Conservation (phyloP, 768 basidiomycete genomes). For the Pisolithus orientalis region DNA sequence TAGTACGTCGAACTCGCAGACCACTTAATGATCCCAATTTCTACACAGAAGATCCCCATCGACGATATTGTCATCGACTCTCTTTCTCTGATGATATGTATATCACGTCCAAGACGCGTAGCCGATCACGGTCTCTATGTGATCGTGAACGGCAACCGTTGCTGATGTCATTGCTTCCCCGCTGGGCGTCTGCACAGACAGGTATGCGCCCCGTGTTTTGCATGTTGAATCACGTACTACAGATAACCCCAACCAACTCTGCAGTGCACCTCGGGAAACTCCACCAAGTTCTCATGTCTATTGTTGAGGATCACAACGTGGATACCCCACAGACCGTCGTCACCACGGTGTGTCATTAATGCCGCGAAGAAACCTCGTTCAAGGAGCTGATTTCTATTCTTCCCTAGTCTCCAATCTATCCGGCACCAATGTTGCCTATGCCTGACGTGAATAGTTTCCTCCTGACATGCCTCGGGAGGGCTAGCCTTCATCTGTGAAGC, state of each 20-base stretch:
- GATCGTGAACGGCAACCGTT: slow-evolving; percentile 41
- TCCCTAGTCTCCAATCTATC: too few relatives aligned
- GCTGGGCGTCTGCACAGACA: slow-evolving; percentile 47
- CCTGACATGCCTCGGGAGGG: slow-evolving; percentile 36
- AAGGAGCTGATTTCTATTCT: too few relatives aligned
- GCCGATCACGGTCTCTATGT: slow-evolving; percentile 38
- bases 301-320: slow-evolving; percentile 10
- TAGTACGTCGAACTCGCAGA: slow-evolving; percentile 5
- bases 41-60: slow-evolving; percentile 22
- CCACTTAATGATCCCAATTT: not conserved
- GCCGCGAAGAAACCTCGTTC: too few relatives aligned
- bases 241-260: not conserved
- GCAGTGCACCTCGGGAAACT: slow-evolving; percentile 7
- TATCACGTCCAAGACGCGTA: slow-evolving; percentile 55
- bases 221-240: too few relatives aligned
- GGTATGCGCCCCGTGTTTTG: too few relatives aligned
- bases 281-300: slow-evolving; percentile 26
- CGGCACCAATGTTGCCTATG: slow-evolving; percentile 27
- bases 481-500: slow-evolving; percentile 45
- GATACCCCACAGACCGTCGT: not conserved
- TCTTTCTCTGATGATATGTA: slow-evolving; percentile 31
- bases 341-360: too few relatives aligned
- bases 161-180: slow-evolving; percentile 47
- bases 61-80: too few relatives aligned
- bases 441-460: slow-evolving; percentile 36